A percentile compares a stretch with the other conserved stretches of the same genome.
Conservation (phyloP, 164 flowering plant species). For the Dillenia turbinata region DNA sequence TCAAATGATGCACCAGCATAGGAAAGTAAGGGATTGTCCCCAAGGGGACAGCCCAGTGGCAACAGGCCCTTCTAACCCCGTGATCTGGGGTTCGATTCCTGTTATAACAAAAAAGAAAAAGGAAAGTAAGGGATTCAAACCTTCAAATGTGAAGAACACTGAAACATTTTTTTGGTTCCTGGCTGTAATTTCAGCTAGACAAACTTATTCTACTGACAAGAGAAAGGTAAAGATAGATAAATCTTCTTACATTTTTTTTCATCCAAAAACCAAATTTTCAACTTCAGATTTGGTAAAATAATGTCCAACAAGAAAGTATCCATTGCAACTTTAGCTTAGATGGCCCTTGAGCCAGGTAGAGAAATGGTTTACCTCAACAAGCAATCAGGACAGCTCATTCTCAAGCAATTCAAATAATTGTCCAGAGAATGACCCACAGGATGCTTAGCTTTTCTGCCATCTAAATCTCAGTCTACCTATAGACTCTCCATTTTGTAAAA, state of each 20-base stretch:
- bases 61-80: too few species aligned
- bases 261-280: not conserved
- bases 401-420: constrained; percentile 59
- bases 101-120: too few species aligned
- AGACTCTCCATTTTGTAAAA: constrained; percentile 50
- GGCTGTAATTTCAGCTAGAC: not conserved
- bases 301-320: too few species aligned
- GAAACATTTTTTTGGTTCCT: too few species aligned
- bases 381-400: constrained; percentile 48
- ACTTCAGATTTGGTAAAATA: too few species aligned
- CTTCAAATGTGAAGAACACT: too few species aligned
- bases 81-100: too few species aligned
- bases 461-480: constrained; percentile 32
- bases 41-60: too few species aligned
- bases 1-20: too few species aligned
- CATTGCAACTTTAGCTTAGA: too few species aligned
- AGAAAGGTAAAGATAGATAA: not conserved
- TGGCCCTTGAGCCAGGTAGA: not conserved
- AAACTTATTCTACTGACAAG: not conserved
- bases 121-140: too few species aligned
- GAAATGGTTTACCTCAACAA: constrained; percentile 25
- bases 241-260: not conserved
- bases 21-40: too few species aligned
- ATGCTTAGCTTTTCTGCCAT: constrained; percentile 57
- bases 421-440: constrained; percentile 68